phyloP scores from a whole-genome alignment of 2,329 filamentous ascomycete species.

The Diaporthe helianthi region DNA sequence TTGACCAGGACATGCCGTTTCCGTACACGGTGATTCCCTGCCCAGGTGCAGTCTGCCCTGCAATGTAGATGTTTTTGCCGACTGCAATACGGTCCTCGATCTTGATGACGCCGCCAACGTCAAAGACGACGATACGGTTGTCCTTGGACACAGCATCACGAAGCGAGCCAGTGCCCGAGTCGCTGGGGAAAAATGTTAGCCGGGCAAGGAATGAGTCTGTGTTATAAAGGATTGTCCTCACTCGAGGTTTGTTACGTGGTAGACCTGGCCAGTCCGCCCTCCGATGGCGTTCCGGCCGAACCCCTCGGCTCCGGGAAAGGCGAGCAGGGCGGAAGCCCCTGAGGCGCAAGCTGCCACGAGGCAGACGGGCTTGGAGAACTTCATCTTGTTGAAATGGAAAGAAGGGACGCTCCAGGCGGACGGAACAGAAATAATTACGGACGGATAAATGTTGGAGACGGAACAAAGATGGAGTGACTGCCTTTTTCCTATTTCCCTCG shows the following conservation, averaged over 20 bases:
- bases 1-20: slow-evolving; percentile 60
- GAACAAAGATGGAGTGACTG: slow-evolving; percentile 9
- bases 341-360: slow-evolving; percentile 9
- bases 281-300: slow-evolving; percentile 24
- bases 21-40: slow-evolving; percentile 58
- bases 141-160: slow-evolving; percentile 56
- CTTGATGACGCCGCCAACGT: slow-evolving; percentile 57
- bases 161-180: slow-evolving; percentile 56
- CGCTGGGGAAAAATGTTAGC: slow-evolving; percentile 38
- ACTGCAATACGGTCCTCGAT: slow-evolving; percentile 55
- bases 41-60: slow-evolving; percentile 58
- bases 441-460: neutral
- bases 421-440: neutral
- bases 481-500: no score
- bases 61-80: slow-evolving; percentile 54
- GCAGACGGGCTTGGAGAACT: slow-evolving; percentile 9
- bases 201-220: neutral
- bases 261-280: slow-evolving; percentile 12
- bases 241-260: slow-evolving; percentile 23
- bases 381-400: slow-evolving; percentile 13
- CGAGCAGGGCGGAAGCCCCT: slow-evolving; percentile 16
- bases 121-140: slow-evolving; percentile 58
- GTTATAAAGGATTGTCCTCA: neutral
- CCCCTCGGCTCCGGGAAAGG: slow-evolving; percentile 25
- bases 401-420: slow-evolving; percentile 17